Evolutionary conservation across 176 grass and related monocot genomes (phyloP).

Genomic region (Rhynchospora pubera): DNA sequence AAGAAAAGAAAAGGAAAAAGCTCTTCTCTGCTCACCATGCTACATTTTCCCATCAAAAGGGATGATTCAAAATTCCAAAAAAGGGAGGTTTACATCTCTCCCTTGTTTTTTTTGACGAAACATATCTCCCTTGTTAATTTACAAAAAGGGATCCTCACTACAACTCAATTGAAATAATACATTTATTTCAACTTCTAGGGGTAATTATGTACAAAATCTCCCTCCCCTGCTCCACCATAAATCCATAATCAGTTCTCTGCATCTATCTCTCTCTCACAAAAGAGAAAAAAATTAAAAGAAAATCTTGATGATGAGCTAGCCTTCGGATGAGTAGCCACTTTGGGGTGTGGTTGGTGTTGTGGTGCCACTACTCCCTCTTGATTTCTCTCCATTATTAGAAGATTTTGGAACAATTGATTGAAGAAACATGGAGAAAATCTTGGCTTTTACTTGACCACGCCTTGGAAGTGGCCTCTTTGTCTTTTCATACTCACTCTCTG

Average conservation of each 20-base stretch:
- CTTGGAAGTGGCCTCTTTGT: background rate
- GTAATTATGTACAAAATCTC: background rate
- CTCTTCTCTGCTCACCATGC: background rate
- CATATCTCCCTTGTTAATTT: background rate
- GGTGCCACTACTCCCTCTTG: background rate
- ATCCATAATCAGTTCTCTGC: background rate
- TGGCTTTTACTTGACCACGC: slow-evolving; percentile 18
- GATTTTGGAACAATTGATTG: slow-evolving; percentile 9
- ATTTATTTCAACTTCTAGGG: background rate
- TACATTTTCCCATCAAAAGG: background rate
- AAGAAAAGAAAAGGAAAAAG: too few species aligned
- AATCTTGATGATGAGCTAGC: background rate
- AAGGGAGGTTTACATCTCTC: background rate
- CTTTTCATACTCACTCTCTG: background rate
- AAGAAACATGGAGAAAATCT: slow-evolving; percentile 15
- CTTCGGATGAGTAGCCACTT: slow-evolving; percentile 13
- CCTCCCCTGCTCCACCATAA: background rate
- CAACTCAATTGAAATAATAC: slow-evolving; percentile 4
- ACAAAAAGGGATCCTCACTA: background rate
- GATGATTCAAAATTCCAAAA: background rate
- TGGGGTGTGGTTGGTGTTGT: background rate
- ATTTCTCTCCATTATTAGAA: slow-evolving; percentile 4
- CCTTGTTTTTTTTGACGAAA: too few species aligned
- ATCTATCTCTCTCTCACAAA: background rate
- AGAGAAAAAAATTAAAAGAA: background rate